Evolutionary conservation across 495 filamentous ascomycete species (phyloP).

Genomic region (Paragyromitra xinjiangensis): DNA sequence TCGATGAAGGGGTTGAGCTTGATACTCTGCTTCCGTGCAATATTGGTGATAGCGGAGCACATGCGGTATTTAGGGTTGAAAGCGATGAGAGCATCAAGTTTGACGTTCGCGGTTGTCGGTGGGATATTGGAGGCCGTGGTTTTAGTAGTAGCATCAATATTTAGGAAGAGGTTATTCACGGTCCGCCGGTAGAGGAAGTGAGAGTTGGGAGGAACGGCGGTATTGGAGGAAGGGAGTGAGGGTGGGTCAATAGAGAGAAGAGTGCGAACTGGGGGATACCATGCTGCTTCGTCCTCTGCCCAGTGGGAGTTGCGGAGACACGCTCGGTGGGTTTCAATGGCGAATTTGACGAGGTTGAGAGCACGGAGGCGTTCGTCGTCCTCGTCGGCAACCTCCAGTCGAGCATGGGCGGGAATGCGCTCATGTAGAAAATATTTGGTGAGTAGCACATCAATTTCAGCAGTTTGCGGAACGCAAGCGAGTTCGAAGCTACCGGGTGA

Average conservation of each 20-base stretch:
- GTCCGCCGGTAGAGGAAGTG: not conserved
- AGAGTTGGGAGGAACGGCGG: not conserved
- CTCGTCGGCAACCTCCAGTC: not conserved
- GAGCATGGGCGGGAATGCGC: not conserved
- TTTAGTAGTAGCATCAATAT: not conserved
- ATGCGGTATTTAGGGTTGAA: not conserved
- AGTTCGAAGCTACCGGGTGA: not conserved
- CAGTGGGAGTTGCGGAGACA: conserved; percentile 1
- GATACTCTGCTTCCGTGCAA: not conserved
- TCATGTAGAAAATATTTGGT: not conserved
- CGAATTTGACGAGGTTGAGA: not conserved
- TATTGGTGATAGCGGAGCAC: not conserved
- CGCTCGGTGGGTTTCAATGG: conserved; percentile 3
- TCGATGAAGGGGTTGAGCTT: not conserved
- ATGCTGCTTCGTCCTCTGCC: conserved; percentile 1
- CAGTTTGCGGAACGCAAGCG: not conserved
- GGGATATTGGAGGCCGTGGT: not conserved
- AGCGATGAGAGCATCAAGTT: not conserved
- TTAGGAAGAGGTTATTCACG: not conserved
- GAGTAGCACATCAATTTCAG: not conserved
- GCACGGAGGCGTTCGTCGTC: not conserved
- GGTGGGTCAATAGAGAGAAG: not conserved
- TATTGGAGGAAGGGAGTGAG: not conserved
- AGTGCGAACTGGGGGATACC: not conserved
- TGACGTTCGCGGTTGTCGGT: not conserved